phyloP scores from a whole-genome alignment of 306 rosid genomes.

The Prunus davidiana region DNA sequence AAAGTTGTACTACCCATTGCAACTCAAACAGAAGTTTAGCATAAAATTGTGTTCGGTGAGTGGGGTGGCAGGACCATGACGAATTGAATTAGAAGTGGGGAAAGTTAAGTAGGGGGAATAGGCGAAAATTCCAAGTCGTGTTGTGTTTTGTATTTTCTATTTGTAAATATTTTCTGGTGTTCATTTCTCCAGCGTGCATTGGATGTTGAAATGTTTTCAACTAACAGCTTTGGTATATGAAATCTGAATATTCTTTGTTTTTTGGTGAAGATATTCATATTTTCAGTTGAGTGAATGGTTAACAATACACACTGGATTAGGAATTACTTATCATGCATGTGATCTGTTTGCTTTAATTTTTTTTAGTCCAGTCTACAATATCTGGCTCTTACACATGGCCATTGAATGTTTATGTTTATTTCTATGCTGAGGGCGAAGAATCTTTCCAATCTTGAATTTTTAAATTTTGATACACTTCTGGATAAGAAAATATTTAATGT shows the following conservation, averaged over 20 bases:
- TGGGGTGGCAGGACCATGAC: not conserved
- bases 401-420: not conserved
- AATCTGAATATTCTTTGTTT: not conserved
- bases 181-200: not conserved
- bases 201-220: not conserved
- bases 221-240: not conserved
- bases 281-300: not conserved
- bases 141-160: not conserved
- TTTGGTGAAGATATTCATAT: not conserved
- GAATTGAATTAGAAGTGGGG: not conserved
- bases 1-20: not conserved
- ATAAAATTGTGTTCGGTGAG: not conserved
- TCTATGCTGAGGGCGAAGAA: not conserved
- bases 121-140: not conserved
- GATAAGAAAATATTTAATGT: not conserved
- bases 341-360: not conserved
- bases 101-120: no score
- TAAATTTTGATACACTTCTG: not conserved
- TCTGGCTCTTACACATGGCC: not conserved
- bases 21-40: not conserved
- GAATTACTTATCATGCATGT: not conserved
- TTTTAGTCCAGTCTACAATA: not conserved
- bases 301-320: not conserved
- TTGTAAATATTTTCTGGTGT: not conserved
- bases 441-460: not conserved